These are phyloP conservation scores for Trichosporon sp. DNA, from an alignment of 1,284 basidiomycete species.

Conservation along the genomic window DNA sequence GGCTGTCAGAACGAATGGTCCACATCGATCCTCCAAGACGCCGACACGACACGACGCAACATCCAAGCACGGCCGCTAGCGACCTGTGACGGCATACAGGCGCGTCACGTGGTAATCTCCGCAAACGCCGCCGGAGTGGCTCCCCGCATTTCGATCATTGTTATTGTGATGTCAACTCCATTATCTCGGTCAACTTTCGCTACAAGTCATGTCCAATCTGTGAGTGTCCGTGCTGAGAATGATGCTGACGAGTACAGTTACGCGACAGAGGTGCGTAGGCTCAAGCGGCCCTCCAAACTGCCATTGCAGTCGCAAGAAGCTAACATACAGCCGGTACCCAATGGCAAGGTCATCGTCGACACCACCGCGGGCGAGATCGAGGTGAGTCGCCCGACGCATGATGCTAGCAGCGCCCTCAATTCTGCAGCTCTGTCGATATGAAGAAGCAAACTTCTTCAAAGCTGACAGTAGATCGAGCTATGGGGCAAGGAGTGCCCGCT, in stretches of 20 bases:
- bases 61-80: slow-evolving; percentile 12
- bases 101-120: slow-evolving; percentile 9
- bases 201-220: slow-evolving; percentile 41
- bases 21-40: slow-evolving; percentile 1
- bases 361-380: slow-evolving; percentile 91
- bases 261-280: slow-evolving; percentile 46
- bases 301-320: background rate
- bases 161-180: background rate
- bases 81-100: slow-evolving; percentile 3
- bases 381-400: slow-evolving; percentile 35
- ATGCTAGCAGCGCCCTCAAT: background rate
- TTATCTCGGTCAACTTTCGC: background rate
- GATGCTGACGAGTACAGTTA: slow-evolving; percentile 36
- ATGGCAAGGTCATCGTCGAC: slow-evolving; percentile 81
- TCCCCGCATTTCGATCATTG: slow-evolving; percentile 8
- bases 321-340: slow-evolving; percentile 62
- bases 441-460: too few relatives aligned
- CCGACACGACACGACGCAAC: slow-evolving; percentile 16
- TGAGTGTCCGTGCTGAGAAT: slow-evolving; percentile 32
- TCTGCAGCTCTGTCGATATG: background rate
- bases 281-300: too few relatives aligned
- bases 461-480: slow-evolving; percentile 68
- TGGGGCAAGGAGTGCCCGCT: slow-evolving; percentile 96
- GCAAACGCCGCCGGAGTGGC: slow-evolving; percentile 7
- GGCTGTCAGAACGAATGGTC: slow-evolving; percentile 1